These are phyloP conservation scores for Gossypium schwendimanii DNA, from an alignment of 441 rosid genomes.

Conservation along the genomic window DNA sequence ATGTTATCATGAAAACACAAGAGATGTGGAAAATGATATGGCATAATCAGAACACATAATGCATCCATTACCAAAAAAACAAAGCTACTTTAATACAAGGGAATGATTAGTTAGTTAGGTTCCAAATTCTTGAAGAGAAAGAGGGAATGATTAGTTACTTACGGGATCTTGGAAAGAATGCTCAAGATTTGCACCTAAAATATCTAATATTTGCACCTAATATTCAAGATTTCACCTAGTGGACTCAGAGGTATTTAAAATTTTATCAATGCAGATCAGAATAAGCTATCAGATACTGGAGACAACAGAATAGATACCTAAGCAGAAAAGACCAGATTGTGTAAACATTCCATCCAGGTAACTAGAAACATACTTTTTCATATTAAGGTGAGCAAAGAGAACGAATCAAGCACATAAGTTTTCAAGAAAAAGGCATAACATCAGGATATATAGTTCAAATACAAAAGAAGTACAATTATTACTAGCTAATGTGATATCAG, in stretches of 20 bases:
- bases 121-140: not conserved
- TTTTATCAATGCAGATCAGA: not conserved
- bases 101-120: not conserved
- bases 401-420: not conserved
- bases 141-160: not conserved
- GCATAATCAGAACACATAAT: not conserved
- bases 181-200: not conserved
- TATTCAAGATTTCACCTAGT: not conserved
- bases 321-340: not conserved
- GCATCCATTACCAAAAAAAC: not conserved
- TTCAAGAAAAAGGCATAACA: not conserved
- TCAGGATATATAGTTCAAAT: not conserved
- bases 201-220: not conserved
- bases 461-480: not conserved
- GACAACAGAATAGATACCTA: conserved; percentile 1
- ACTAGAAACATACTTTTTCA: not conserved
- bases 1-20: not conserved
- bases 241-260: not conserved
- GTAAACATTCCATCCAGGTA: not conserved
- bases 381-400: not conserved
- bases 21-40: not conserved
- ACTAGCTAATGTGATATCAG: not conserved
- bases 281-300: not conserved
- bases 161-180: not conserved
- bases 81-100: not conserved